Conservation (phyloP, 371 early-diverging fungal genomes). For the Zopfochytrium polystomum region DNA sequence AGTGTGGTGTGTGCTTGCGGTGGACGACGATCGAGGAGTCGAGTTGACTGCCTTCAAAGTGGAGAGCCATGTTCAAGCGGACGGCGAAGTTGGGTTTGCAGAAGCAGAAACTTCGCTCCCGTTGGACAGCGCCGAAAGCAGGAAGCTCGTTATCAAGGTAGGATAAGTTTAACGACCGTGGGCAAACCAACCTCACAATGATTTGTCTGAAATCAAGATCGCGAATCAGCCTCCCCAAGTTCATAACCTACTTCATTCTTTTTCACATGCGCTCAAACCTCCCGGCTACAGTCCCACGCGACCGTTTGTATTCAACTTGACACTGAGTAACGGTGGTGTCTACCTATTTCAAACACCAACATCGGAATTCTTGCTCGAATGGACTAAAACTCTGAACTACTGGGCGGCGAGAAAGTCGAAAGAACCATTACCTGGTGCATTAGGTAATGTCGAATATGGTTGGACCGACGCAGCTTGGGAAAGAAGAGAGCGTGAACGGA, state of each 20-base stretch:
- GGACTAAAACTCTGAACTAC: constrained; percentile 82
- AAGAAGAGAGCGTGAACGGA: constrained; percentile 9
- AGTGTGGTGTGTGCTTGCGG: constrained; percentile 66
- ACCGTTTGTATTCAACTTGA: constrained; percentile 77
- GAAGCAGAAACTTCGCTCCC: too few species aligned
- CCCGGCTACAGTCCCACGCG: constrained; percentile 79
- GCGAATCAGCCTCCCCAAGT: constrained; percentile 20
- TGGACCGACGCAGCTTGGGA: constrained; percentile 66
- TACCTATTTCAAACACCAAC: constrained; percentile 78
- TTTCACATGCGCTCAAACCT: constrained; percentile 73
- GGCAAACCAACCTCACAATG: too few species aligned
- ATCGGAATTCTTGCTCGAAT: constrained; percentile 64
- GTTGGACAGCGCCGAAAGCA: too few species aligned
- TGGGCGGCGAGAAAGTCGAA: constrained; percentile 88
- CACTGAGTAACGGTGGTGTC: constrained; percentile 71
- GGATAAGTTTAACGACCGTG: too few species aligned
- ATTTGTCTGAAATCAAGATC: too few species aligned
- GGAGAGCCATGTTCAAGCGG: constrained; percentile 47
- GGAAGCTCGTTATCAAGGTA: too few species aligned
- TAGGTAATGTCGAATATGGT: constrained; percentile 80
- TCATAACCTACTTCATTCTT: constrained; percentile 63
- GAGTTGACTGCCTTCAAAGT: constrained; percentile 75
- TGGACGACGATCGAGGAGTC: constrained; percentile 54
- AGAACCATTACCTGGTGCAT: constrained; percentile 80
- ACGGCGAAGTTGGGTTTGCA: constrained; percentile 30